A percentile compares a stretch with the other conserved stretches of the same genome.
Conservation (phyloP, 257 asterid genomes). For the Solanum paucissectum region DNA sequence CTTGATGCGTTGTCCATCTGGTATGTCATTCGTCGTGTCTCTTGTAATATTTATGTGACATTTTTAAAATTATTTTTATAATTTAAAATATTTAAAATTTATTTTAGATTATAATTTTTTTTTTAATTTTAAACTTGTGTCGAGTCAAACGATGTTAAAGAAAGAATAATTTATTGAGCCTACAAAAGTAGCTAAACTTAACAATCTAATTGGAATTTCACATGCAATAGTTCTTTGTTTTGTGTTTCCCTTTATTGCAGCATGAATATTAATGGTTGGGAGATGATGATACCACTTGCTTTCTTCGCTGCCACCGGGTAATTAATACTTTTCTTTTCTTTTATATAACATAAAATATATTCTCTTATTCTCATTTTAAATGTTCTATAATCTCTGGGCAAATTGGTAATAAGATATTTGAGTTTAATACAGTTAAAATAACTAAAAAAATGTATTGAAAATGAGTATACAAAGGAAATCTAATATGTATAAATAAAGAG, state of each 20-base stretch:
- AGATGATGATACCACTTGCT: constrained; percentile 45
- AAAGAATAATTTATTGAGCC: not conserved
- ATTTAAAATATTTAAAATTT: not conserved
- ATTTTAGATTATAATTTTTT: not conserved
- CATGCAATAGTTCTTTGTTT: not conserved
- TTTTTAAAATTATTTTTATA: no score
- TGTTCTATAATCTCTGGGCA: not conserved
- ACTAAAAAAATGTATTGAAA: not conserved
- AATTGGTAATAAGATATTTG: not conserved
- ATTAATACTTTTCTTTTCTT: not conserved
- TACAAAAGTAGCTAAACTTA: not conserved
- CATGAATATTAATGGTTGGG: constrained; percentile 41
- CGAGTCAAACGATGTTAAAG: not conserved
- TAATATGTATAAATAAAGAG: not conserved
- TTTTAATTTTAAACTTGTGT: no score
- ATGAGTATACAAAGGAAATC: not conserved
- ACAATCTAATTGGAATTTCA: not conserved
- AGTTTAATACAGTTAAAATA: not conserved
- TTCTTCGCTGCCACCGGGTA: constrained; percentile 56
- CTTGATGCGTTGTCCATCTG: constrained; percentile 50
- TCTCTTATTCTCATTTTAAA: not conserved
- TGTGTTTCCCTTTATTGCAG: constrained; percentile 3
- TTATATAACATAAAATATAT: no score
- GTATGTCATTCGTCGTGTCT: constrained; percentile 1
- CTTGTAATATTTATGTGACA: not conserved